A percentile compares a stretch with the other conserved stretches of the same genome.
Evolutionary conservation across 768 basidiomycete genomes (phyloP).

Genomic region (Solioccasus polychromus): DNA sequence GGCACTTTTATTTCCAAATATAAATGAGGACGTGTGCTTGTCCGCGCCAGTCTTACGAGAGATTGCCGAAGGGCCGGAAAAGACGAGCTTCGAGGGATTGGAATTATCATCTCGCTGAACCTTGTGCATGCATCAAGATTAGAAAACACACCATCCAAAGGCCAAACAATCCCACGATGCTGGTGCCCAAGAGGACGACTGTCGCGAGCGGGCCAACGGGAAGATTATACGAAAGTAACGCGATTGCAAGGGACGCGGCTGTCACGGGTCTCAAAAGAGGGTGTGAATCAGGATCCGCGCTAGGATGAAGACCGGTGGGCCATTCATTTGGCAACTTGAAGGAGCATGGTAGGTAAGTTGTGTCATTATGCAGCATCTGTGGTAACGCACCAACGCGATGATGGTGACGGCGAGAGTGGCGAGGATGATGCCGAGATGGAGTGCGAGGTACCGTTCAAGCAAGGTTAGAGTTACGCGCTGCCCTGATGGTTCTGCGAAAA

Average conservation of each 20-base stretch:
- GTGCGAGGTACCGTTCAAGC: slow-evolving; percentile 65
- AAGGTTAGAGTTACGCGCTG: slow-evolving; percentile 50
- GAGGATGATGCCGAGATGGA: slow-evolving; percentile 65
- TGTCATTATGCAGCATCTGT: slow-evolving; percentile 3
- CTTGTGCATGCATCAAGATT: slow-evolving; percentile 10
- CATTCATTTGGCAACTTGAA: slow-evolving; percentile 43
- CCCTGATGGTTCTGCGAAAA: slow-evolving; percentile 51
- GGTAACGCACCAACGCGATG: slow-evolving; percentile 49
- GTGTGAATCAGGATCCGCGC: slow-evolving; percentile 37
- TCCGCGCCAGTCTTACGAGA: slow-evolving; percentile 80
- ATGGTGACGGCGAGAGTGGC: slow-evolving; percentile 53
- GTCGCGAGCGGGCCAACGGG: slow-evolving; percentile 56
- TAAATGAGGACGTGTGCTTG: slow-evolving; percentile 75
- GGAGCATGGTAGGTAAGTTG: slow-evolving; percentile 1
- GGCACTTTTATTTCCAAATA: slow-evolving; percentile 72
- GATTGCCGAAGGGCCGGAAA: slow-evolving; percentile 51
- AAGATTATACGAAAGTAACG: slow-evolving; percentile 62
- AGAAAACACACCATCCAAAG: slow-evolving; percentile 60
- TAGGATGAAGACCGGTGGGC: slow-evolving; percentile 31
- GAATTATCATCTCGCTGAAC: slow-evolving; percentile 14
- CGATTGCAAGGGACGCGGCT: slow-evolving; percentile 47
- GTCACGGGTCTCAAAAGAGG: slow-evolving; percentile 66
- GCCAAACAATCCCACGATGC: slow-evolving; percentile 61
- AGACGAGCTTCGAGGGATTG: slow-evolving; percentile 47
- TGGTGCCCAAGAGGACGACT: slow-evolving; percentile 47